A percentile compares a stretch with the other conserved stretches of the same genome.
phyloP scores from a whole-genome alignment of 164 flowering plant species.

The Protea cynaroides region DNA sequence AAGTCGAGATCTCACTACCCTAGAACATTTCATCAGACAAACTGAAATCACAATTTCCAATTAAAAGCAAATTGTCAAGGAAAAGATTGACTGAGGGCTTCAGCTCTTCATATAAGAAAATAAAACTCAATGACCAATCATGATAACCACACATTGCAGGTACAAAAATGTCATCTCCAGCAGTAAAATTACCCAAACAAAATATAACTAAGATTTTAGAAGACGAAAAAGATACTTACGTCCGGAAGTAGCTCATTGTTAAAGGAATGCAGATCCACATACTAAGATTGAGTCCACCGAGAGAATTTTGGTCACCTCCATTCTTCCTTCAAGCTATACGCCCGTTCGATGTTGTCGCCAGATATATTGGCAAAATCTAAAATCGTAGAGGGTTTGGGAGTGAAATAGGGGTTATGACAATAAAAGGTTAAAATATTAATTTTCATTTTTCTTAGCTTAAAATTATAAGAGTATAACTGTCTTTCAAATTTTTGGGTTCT shows the following conservation, averaged over 20 bases:
- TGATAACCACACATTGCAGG: neutral
- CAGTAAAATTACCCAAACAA: neutral
- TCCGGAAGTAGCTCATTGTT: conserved; percentile 82
- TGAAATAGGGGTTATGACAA: too few species aligned
- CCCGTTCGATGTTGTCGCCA: too few species aligned
- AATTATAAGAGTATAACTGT: too few species aligned
- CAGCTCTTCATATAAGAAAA: neutral
- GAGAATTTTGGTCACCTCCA: conserved; percentile 45
- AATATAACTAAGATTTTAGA: too few species aligned
- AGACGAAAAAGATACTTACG: conserved; percentile 27
- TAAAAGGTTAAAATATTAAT: too few species aligned
- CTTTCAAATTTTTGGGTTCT: too few species aligned
- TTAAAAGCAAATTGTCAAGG: neutral
- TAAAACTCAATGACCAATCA: neutral
- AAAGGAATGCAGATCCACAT: conserved; percentile 84
- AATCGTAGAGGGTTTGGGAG: too few species aligned
- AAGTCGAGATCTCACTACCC: too few species aligned
- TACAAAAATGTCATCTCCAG: neutral
- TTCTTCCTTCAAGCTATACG: conserved; percentile 42
- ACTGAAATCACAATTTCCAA: neutral
- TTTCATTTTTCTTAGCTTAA: too few species aligned
- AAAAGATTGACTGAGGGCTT: neutral
- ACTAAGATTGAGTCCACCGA: conserved; percentile 74
- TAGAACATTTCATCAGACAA: neutral
- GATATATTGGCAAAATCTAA: too few species aligned